Conservation (phyloP, 2,329 filamentous ascomycete genomes). For the Byssothecium circinans region DNA sequence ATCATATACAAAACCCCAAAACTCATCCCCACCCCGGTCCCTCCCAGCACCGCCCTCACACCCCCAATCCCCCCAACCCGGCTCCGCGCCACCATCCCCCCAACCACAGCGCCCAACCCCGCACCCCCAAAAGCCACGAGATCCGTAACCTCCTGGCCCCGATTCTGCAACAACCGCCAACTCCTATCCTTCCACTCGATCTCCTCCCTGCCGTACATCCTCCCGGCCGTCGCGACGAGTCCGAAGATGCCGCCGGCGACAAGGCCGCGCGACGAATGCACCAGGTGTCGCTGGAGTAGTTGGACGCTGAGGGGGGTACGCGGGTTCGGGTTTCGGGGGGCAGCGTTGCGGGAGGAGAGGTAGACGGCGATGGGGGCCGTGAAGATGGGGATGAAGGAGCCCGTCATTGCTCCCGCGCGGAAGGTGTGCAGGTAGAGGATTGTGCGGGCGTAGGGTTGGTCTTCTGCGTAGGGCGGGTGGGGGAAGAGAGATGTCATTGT, state of each 20-base stretch:
- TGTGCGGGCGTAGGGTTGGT: slow-evolving; percentile 58
- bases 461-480: slow-evolving; percentile 62
- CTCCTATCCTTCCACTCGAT: slow-evolving; percentile 67
- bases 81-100: slow-evolving; percentile 31
- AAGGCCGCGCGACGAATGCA: slow-evolving; percentile 51
- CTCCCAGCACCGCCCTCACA: slow-evolving; percentile 49
- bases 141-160: slow-evolving; percentile 57
- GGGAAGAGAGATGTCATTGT: slow-evolving; percentile 60
- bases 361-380: slow-evolving; percentile 37
- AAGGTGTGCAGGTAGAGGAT: slow-evolving; percentile 64
- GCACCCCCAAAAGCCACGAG: slow-evolving; percentile 57
- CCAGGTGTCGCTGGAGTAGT: slow-evolving; percentile 44
- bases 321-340: slow-evolving; percentile 14
- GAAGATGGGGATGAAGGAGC: slow-evolving; percentile 52
- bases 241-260: slow-evolving; percentile 51
- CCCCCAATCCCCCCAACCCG: slow-evolving; percentile 26
- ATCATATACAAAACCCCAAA: slow-evolving; percentile 46
- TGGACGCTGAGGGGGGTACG: slow-evolving; percentile 27
- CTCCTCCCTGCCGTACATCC: slow-evolving; percentile 59
- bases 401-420: slow-evolving; percentile 57
- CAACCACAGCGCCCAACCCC: slow-evolving; percentile 39
- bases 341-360: slow-evolving; percentile 22
- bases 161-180: slow-evolving; percentile 63
- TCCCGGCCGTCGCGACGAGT: slow-evolving; percentile 47
- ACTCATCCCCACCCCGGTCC: slow-evolving; percentile 53